These are phyloP conservation scores for Angophora floribunda DNA, from an alignment of 345 rosid species.

Conservation along the genomic window DNA sequence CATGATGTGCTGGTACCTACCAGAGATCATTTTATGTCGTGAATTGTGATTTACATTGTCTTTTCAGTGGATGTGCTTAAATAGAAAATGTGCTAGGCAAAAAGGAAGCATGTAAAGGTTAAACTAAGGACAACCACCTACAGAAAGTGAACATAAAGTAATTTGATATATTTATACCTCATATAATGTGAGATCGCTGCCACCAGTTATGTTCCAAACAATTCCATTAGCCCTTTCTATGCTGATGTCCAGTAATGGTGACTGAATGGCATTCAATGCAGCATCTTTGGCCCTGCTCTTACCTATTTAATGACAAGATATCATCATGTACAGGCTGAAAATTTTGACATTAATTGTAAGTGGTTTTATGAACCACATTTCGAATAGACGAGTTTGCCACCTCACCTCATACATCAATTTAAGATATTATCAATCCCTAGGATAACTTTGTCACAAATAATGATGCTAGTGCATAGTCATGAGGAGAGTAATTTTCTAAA, in stretches of 20 bases:
- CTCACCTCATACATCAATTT: not conserved
- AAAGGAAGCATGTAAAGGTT: not conserved
- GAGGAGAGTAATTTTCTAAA: not conserved
- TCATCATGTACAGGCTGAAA: not conserved
- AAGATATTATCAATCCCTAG: not conserved
- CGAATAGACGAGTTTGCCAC: not conserved
- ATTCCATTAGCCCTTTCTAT: slow-evolving; percentile 98
- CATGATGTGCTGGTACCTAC: not conserved
- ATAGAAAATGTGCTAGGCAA: not conserved
- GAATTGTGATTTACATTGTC: not conserved
- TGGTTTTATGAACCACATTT: not conserved
- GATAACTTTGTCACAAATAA: not conserved
- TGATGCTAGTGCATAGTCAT: not conserved
- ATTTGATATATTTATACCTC: slow-evolving; percentile 39
- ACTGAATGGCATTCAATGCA: slow-evolving; percentile 91
- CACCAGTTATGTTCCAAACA: slow-evolving; percentile 98
- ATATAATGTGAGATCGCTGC: slow-evolving; percentile 76
- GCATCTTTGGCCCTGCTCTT: slow-evolving; percentile 97
- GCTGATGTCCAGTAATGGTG: slow-evolving; percentile 90
- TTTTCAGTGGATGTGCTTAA: not conserved
- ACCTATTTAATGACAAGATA: slow-evolving; percentile 23
- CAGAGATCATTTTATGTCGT: not conserved
- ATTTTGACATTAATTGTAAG: not conserved
- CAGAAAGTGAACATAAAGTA: not conserved
- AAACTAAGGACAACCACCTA: not conserved